Conservation (phyloP, 208 protist genomes). For the Balamuthia mandrillaris region DNA sequence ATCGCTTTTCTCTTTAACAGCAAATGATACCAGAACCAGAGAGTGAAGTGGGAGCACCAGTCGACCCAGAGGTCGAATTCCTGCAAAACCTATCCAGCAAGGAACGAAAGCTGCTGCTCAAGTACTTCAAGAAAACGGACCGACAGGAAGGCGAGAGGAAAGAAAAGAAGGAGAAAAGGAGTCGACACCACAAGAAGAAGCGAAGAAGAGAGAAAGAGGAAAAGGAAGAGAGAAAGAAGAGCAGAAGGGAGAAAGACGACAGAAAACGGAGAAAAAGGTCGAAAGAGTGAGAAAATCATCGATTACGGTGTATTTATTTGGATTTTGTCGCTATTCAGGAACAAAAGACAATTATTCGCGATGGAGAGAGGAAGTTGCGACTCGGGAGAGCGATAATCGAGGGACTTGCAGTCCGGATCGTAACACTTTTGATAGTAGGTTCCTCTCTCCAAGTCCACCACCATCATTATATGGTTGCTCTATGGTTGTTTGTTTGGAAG, state of each 20-base stretch:
- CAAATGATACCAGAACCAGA: slow-evolving; percentile 30
- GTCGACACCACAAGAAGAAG: not conserved
- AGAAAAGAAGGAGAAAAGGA: not conserved
- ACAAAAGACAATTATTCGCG: too few relatives aligned
- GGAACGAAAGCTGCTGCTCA: slow-evolving; percentile 1
- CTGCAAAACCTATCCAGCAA: slow-evolving; percentile 1
- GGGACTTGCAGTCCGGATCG: slow-evolving; percentile 3
- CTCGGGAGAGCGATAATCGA: slow-evolving; percentile 20
- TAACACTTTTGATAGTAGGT: slow-evolving; percentile 35
- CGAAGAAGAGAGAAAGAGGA: not conserved
- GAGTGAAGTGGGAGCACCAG: not conserved
- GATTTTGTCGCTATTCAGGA: too few relatives aligned
- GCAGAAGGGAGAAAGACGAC: too few relatives aligned
- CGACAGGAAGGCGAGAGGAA: too few relatives aligned
- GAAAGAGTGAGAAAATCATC: too few relatives aligned
- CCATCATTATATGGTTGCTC: slow-evolving; percentile 21
- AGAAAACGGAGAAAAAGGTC: too few relatives aligned
- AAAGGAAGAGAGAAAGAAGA: too few relatives aligned
- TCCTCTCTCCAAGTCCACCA: slow-evolving; percentile 3
- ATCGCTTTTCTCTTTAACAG: not conserved
- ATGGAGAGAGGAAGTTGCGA: not conserved
- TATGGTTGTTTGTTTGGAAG: too few relatives aligned
- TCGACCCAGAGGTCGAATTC: not conserved
- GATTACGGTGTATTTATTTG: too few relatives aligned
- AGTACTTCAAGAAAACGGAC: slow-evolving; percentile 37